Conservation (phyloP, 805 yeast genomes). For the Yamadazyma phyllophila region DNA sequence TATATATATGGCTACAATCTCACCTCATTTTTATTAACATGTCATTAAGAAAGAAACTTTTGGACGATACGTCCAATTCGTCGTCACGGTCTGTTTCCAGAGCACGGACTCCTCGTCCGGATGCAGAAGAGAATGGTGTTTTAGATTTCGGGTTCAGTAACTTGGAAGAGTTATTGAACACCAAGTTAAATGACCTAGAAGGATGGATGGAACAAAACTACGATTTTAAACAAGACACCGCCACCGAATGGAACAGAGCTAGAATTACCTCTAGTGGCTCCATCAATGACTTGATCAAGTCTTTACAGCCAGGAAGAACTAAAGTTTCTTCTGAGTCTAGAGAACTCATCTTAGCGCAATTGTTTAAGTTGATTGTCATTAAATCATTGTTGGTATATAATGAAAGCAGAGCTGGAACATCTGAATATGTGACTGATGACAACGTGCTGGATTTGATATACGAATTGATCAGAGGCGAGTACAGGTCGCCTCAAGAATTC, state of each 20-base stretch:
- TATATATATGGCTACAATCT: neutral
- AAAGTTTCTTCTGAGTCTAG: slow-evolving; percentile 47
- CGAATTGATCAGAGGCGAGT: slow-evolving; percentile 30
- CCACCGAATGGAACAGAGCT: slow-evolving; percentile 29
- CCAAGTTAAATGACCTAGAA: slow-evolving; percentile 31
- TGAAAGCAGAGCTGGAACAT: slow-evolving; percentile 37
- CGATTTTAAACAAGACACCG: slow-evolving; percentile 28
- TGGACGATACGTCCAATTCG: slow-evolving; percentile 21
- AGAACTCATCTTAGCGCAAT: slow-evolving; percentile 49
- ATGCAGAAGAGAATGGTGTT: slow-evolving; percentile 35
- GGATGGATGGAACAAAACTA: slow-evolving; percentile 12
- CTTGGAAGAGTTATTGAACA: slow-evolving; percentile 33
- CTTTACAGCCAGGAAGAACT: slow-evolving; percentile 41
- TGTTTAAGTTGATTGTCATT: slow-evolving; percentile 45
- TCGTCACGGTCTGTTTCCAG: slow-evolving; percentile 33
- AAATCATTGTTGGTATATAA: slow-evolving; percentile 37
- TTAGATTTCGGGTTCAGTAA: slow-evolving; percentile 33
- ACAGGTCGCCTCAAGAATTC: slow-evolving; percentile 40
- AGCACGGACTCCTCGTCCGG: slow-evolving; percentile 35
- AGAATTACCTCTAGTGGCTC: slow-evolving; percentile 38
- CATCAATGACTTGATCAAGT: slow-evolving; percentile 44
- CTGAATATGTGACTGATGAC: slow-evolving; percentile 35
- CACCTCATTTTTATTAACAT: neutral
- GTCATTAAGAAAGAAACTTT: slow-evolving; percentile 5
- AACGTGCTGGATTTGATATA: slow-evolving; percentile 33